A percentile compares a stretch with the other conserved stretches of the same genome.
These are phyloP conservation scores for Vicia sativa DNA, from an alignment of 306 rosid genomes.

Conservation along the genomic window DNA sequence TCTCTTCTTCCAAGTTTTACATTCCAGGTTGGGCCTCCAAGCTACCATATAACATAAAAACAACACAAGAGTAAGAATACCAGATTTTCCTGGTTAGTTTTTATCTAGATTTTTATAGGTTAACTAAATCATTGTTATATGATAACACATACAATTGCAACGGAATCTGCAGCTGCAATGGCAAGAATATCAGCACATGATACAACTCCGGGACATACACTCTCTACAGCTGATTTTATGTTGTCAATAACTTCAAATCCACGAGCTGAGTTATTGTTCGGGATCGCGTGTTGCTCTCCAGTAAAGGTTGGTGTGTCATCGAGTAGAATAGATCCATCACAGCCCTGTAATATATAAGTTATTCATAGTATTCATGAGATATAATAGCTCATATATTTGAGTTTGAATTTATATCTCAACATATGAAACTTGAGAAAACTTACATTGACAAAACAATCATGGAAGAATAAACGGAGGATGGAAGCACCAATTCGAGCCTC, in stretches of 20 bases:
- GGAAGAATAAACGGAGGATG: slow-evolving; percentile 86
- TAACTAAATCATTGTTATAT: neutral
- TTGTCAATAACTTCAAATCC: slow-evolving; percentile 75
- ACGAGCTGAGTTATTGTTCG: slow-evolving; percentile 73
- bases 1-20: slow-evolving; percentile 93
- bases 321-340: slow-evolving; percentile 82
- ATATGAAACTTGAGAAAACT: neutral
- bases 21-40: slow-evolving; percentile 81
- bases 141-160: slow-evolving; percentile 46
- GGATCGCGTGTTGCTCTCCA: slow-evolving; percentile 81
- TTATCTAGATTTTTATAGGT: neutral
- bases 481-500: slow-evolving; percentile 93
- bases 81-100: neutral
- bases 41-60: slow-evolving; percentile 41
- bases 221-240: slow-evolving; percentile 75
- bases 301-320: slow-evolving; percentile 78
- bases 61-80: neutral
- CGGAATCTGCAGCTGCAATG: slow-evolving; percentile 77
- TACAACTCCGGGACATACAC: slow-evolving; percentile 72
- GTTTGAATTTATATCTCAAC: too few species aligned
- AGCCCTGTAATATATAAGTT: slow-evolving; percentile 55
- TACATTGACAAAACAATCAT: slow-evolving; percentile 90
- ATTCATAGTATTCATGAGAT: too few species aligned
- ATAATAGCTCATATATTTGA: too few species aligned
- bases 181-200: slow-evolving; percentile 90